phyloP scores from a whole-genome alignment of 1,284 basidiomycete species.

The Ceratobasidium sp. region DNA sequence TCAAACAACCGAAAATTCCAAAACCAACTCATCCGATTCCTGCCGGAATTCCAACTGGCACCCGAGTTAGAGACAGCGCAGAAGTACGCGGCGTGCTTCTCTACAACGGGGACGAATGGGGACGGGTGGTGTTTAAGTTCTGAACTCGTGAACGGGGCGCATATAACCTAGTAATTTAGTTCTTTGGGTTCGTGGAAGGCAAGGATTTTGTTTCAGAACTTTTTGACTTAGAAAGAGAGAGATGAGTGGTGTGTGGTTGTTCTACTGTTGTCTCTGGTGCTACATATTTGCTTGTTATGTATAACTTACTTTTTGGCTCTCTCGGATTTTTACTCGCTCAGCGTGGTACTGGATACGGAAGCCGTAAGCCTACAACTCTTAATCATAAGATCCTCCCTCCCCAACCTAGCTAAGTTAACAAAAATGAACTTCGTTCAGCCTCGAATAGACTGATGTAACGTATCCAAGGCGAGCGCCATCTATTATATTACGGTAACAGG shows the following conservation, averaged over 20 bases:
- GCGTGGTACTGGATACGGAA: too few species aligned
- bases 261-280: background rate
- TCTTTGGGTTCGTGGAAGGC: background rate
- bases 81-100: constrained; percentile 78
- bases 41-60: constrained; percentile 77
- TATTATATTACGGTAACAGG: too few species aligned
- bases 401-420: too few species aligned
- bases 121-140: constrained; percentile 63
- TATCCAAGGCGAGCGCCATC: too few species aligned
- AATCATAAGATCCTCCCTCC: too few species aligned
- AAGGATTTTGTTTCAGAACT: background rate
- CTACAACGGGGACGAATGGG: constrained; percentile 79
- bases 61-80: constrained; percentile 78
- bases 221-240: too few species aligned
- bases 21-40: background rate
- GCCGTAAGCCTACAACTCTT: too few species aligned
- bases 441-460: too few species aligned
- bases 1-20: constrained; percentile 41
- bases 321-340: too few species aligned
- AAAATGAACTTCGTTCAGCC: too few species aligned
- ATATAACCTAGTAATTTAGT: background rate
- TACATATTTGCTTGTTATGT: background rate
- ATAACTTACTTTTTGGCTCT: too few species aligned
- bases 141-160: constrained; percentile 34
- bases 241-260: background rate